Evolutionary conservation across 2,329 filamentous ascomycete genomes (phyloP).

Genomic region (Stagonosporopsis cucurbitacearum): DNA sequence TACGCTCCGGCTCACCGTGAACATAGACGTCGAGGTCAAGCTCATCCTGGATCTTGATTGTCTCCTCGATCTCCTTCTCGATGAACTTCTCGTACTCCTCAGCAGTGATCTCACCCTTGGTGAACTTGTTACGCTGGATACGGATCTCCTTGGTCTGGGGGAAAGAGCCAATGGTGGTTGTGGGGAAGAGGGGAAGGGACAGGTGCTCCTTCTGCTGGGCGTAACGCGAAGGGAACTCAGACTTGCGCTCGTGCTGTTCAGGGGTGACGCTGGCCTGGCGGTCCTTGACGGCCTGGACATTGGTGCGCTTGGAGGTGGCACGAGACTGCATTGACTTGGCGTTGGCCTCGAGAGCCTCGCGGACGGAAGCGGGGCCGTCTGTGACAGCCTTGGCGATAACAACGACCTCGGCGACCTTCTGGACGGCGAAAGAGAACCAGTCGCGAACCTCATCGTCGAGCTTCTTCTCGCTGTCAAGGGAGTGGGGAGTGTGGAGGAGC

Average conservation of each 20-base stretch:
- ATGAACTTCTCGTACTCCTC: conserved; percentile 98
- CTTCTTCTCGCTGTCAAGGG: conserved; percentile 97
- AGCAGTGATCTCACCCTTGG: conserved; percentile 94
- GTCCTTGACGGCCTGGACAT: conserved; percentile 97
- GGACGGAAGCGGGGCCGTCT: conserved; percentile 85
- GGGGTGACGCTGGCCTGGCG: conserved; percentile 86
- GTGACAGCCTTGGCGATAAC: conserved; percentile 97
- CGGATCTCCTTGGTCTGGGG: conserved; percentile 99
- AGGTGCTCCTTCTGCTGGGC: conserved; percentile 89
- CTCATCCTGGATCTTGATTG: conserved; percentile 97
- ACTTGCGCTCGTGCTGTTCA: conserved; percentile 91
- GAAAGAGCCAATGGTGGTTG: conserved; percentile 99
- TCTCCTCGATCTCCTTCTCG: conserved; percentile 95
- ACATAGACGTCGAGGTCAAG: conserved; percentile 96
- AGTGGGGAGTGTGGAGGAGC: conserved; percentile 98
- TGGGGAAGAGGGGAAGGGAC: conserved; percentile 95
- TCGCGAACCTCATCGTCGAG: conserved; percentile 90
- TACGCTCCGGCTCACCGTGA: conserved; percentile 98
- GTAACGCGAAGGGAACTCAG: conserved; percentile 83
- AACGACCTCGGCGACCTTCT: conserved; percentile 92
- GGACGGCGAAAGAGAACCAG: conserved; percentile 97
- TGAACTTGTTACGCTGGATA: conserved; percentile 95
- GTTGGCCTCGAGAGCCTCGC: conserved; percentile 92
- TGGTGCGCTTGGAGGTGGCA: conserved; percentile 91
- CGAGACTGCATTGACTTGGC: conserved; percentile 92